Evolutionary conservation across 2,329 filamentous ascomycete species (phyloP).

Genomic region (Hypoxylon rubiginosum): DNA sequence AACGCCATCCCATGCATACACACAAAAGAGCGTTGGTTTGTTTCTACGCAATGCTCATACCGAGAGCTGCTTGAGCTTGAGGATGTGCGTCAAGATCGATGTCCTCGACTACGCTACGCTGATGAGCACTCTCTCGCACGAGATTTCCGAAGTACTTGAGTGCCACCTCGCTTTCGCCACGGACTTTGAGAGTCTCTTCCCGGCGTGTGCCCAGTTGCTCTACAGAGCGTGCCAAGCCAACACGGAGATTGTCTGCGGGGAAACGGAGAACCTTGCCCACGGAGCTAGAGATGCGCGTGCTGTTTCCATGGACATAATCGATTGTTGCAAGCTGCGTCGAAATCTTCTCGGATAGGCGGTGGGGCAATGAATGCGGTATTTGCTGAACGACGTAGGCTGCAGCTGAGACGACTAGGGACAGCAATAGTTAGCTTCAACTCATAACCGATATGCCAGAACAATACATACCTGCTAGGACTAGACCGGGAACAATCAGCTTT

Average conservation of each 20-base stretch:
- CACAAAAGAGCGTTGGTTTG: slow-evolving; percentile 22
- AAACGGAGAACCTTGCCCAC: slow-evolving; percentile 90
- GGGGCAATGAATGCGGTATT: slow-evolving; percentile 89
- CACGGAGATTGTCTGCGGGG: slow-evolving; percentile 87
- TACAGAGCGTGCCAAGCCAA: slow-evolving; percentile 84
- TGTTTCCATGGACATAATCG: slow-evolving; percentile 94
- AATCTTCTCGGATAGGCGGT: slow-evolving; percentile 87
- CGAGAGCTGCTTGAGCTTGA: slow-evolving; percentile 53
- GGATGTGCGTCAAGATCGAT: slow-evolving; percentile 70
- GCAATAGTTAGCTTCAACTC: slow-evolving; percentile 35
- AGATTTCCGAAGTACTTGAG: slow-evolving; percentile 92
- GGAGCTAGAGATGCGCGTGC: slow-evolving; percentile 83
- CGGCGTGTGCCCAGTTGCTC: slow-evolving; percentile 84
- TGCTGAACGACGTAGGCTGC: slow-evolving; percentile 85
- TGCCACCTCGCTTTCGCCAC: slow-evolving; percentile 86
- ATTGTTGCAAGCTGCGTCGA: slow-evolving; percentile 82
- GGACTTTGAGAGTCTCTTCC: slow-evolving; percentile 86
- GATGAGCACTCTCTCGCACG: slow-evolving; percentile 72
- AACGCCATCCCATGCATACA: slow-evolving; percentile 36
- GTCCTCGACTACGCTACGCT: slow-evolving; percentile 63
- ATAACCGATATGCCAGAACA: slow-evolving; percentile 19
- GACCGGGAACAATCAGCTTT: slow-evolving; percentile 82
- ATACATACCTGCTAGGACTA: slow-evolving; percentile 81
- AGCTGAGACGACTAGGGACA: slow-evolving; percentile 74
- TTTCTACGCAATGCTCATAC: slow-evolving; percentile 33